Base-by-base conservation (phyloP, 257 asterid genomes). In the Petunia axillaris region DNA sequence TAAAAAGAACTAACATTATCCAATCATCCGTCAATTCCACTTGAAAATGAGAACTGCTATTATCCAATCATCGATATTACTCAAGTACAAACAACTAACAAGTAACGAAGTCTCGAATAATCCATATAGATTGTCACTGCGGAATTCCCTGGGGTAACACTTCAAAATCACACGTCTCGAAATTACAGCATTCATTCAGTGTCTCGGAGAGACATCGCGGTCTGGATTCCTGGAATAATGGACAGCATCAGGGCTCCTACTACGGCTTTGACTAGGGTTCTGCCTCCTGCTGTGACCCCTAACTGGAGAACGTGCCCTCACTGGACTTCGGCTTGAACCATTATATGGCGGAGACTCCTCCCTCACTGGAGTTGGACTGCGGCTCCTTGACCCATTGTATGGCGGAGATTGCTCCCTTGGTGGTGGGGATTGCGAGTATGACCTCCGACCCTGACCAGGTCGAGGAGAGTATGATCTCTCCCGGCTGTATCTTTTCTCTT, bases 401-500 rank as follows among this genome's bases (percentile, higher is more conserved):
- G 82, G 77, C 36, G 83, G 85, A 75, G 87, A 75, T 36, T 36
- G 85, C 53, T 67, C 88, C 77, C 77, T 85, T 57, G 59, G 83
- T 57, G 59, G 83, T 5, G 95, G 92, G 14, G 91, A 87, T 1
- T 80, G 90, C 0, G 96, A 89, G 84, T 81, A 86, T 1, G 97
- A 85, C 77, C 77, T 71, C 8, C 25, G 25, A 0, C 60, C 77
- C 60, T 71, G 77, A 48, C 44, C 77, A 11, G 59, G 59, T 1
- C 57, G 60, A 71, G 77, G 77, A 71, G 77, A 71, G 50, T 71
- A 73, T 11, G 78, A 50, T 50, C 93, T 88, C 81, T 91, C 97
- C 39, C 92, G 83, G 68, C 92, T 87, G 83, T 90, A 89, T 86
- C 97, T 82, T 65, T 65, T 90, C 82, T 85, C 97, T 10, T 77